Percentiles rank a stretch among this genome's conserved stretches.
Conservation (phyloP, 1,284 basidiomycete species). For the Amylostereum areolatum region DNA sequence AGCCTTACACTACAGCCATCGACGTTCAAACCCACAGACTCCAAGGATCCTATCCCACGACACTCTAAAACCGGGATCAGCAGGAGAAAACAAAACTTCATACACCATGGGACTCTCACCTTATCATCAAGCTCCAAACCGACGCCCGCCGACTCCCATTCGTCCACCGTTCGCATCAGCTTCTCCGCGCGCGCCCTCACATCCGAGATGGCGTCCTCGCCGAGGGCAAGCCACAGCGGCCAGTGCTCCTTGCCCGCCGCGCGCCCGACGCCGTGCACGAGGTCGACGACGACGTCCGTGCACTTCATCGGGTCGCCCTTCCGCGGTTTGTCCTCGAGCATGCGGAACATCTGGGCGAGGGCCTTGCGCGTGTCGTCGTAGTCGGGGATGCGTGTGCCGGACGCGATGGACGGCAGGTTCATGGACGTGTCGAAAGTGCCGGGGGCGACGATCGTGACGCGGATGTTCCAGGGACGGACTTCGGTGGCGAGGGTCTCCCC, state of each 20-base stretch:
- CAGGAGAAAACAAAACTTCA: too few relatives aligned
- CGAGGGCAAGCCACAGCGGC: slow-evolving; percentile 46
- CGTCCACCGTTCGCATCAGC: slow-evolving; percentile 26
- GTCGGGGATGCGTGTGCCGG: slow-evolving; percentile 30
- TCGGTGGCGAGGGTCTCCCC: slow-evolving; percentile 47
- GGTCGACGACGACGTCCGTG: slow-evolving; percentile 45
- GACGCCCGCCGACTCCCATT: slow-evolving; percentile 3
- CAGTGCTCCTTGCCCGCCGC: slow-evolving; percentile 34
- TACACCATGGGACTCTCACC: too few relatives aligned
- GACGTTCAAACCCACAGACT: too few relatives aligned
- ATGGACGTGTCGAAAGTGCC: slow-evolving; percentile 42
- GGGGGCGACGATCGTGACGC: slow-evolving; percentile 46
- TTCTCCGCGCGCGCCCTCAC: slow-evolving; percentile 33
- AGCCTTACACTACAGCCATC: too few relatives aligned
- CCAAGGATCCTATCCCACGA: too few relatives aligned
- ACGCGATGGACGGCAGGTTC: slow-evolving; percentile 5
- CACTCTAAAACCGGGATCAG: too few relatives aligned
- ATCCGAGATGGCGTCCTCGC: slow-evolving; percentile 36
- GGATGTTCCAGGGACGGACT: slow-evolving; percentile 45
- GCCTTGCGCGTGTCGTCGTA: slow-evolving; percentile 35
- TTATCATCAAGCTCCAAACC: background rate
- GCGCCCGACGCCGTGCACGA: slow-evolving; percentile 46
- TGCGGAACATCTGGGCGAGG: slow-evolving; percentile 20
- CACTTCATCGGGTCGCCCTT: slow-evolving; percentile 49
- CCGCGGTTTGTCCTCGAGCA: slow-evolving; percentile 27